Evolutionary conservation across 2,329 filamentous ascomycete genomes (phyloP), one percentile per base, ranked within the genome.

Genomic region (Fusarium chuoi): DNA sequence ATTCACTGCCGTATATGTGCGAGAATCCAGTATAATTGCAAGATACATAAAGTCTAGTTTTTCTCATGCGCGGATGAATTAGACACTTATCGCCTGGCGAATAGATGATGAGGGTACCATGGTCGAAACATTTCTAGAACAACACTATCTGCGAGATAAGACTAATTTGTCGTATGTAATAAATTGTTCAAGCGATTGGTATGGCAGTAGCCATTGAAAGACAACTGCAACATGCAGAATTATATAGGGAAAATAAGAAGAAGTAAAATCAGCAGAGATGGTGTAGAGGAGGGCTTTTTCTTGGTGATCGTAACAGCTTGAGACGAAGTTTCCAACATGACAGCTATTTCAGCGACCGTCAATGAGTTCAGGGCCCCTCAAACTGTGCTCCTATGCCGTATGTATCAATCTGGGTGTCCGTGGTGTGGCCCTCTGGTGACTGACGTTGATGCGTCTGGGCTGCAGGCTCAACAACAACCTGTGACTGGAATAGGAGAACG

Each of bases 311-410:
- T 13, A 17, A 41, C 36, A 41, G 18, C 26, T 20, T 52, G n/a
- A 52, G n/a, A 22, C n/a, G n/a, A 35, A 33, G n/a, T 20, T 20
- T 18, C 6, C 24, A n/a, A n/a, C 13, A 26, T 52, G 48, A 18
- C 15, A 36, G 20, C 20, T 38, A 30, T 48, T 36, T 26, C 35
- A 24, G 18, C 20, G 44, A 17, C 35, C 10, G 17, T 33, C 10
- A 7, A 33, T 30, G 17, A n/a, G 15, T 46, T 39, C 33, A 57
- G 4, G 15, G 26, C 15, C 22, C 20, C 35, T 65, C 56, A 5
- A 65, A 65, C n/a, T 65, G 62, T 10, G 45, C 38, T n/a, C 62
- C 62, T 44, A 65, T 65, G 8, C 62, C 62, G 12, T 28, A 22
- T 14, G 42, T 26, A 26, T 52, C 24, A 26, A 20, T 7, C 15